Evolutionary conservation across 495 filamentous ascomycete genomes (phyloP), one percentile per base, ranked within the genome.

Genomic region (Glutinoglossum americanum): DNA sequence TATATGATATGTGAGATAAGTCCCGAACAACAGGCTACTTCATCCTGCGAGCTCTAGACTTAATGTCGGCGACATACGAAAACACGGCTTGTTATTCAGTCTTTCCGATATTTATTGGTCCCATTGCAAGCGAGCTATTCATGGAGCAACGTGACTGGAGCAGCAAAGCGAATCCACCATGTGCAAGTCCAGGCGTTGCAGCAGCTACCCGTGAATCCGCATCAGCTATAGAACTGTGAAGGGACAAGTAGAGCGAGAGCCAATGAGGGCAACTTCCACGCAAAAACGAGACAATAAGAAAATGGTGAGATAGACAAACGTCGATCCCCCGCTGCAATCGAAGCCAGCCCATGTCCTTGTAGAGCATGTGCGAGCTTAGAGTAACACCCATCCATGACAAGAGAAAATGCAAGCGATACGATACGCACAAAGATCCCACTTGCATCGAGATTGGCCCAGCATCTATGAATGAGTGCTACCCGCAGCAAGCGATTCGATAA

Each of bases 1-100:
- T 53, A 30, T 53, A 53, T 53, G 49, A 53, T 53, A 53, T 53
- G 49, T 53, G 49, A 53, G 49, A 30, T 53, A 45, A 45, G 49
- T 53, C 17, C 49, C 49, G 28, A 53, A 10, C 8, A 27, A 53
- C 15, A 53, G 49, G 49, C 49, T 53, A 32, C 30, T 45, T 41
- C 13, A 39, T 39, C 32, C 32, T 33, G 21, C 28, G 54, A 56
- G 27, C 32, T 45, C 54, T 39, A 11, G 51, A n/a, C n/a, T n/a
- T 33, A 3, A 23, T 33, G 30, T 45, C 32, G 54, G 54, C 37
- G 54, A 56, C 54, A 26, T 37, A 39, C 32, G 32, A 32, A n/a
- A n/a, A n/a, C 5, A n/a, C 54, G 17, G 23, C 54, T 55, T 26
- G 37, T 39, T 56, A n/a, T 30, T 56, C n/a, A 7, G n/a, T 8